Base-by-base conservation (phyloP, 345 rosid genomes). In the Hibiscus tridactylites region DNA sequence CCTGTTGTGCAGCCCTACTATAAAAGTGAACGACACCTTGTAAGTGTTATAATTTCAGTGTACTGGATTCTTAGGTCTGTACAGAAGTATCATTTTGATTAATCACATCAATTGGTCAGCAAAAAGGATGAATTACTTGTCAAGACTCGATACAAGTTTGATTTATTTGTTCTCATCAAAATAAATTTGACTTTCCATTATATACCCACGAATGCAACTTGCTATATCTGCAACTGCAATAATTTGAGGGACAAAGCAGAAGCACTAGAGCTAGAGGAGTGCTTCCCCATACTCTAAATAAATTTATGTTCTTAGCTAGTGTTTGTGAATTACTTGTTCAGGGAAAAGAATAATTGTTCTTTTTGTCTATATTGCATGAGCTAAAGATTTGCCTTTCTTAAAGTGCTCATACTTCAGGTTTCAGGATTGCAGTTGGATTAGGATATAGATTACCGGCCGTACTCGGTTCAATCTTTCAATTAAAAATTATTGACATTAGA, bases 1-100 rank as follows among this genome's bases (percentile, higher is more conserved):
- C 99, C 97, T 42, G 97, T 95, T 70, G 88, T 95, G 74, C 99
- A 95, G 81, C 99, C 99, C 16, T 95, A 95, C 74, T 88, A 79
- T 71, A 90, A 87, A 81, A 84, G 75, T 75, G 87, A 88, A 85
- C 79, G 96, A 47, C 96, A 88, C 83, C 82, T 87, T 71, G 97
- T 95, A 78, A 88, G 96, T 80, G 8, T 78, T 49, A 29, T 46
- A 68, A 76, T 74, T 44, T 21, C 47, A 16, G 54, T 56, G 26
- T 19, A 52, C 21, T 52, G 63, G 42, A 39, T 35, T 56, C 42
- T n/a, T 11, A 31, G 50, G 28, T 13, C 50, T 39, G 28, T 19
- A 9, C 50, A 17, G 10, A 37, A 63, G 50, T 63, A 21, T 63
- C 15, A 63, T 37, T 35, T 63, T 21, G 49, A 4, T 63, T 63